Conservation (phyloP, 768 basidiomycete genomes). For the Auricularia sp. region DNA sequence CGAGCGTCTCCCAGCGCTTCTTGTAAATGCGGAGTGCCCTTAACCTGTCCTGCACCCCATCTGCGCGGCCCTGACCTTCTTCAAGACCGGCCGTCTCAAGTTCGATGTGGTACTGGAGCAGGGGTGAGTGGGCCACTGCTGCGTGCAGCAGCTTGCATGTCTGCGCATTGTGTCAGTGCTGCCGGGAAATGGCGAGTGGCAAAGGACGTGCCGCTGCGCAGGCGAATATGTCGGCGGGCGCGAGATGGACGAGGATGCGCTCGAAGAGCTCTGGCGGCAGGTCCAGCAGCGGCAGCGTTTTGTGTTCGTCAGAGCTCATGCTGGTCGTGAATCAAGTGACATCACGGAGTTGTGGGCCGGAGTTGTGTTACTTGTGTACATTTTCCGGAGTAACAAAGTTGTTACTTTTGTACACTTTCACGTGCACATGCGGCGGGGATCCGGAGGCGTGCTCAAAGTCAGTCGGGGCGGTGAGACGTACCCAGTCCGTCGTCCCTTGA, state of each 20-base stretch:
- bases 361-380: too few relatives aligned
- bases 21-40: constrained; percentile 34
- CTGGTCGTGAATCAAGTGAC: neutral
- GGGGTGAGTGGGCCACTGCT: constrained; percentile 33
- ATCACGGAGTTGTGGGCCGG: neutral
- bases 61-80: constrained; percentile 21
- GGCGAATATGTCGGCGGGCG: neutral
- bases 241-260: neutral
- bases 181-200: neutral
- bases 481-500: neutral
- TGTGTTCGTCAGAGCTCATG: neutral
- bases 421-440: too few relatives aligned
- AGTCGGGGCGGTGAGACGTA: neutral
- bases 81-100: constrained; percentile 38
- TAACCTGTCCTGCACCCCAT: constrained; percentile 33
- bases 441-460: too few relatives aligned
- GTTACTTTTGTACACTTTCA: too few relatives aligned
- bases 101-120: constrained; percentile 40
- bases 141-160: constrained; percentile 30
- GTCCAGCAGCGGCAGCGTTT: neutral
- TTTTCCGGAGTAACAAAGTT: too few relatives aligned
- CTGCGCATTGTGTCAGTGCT: constrained; percentile 18
- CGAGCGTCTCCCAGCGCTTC: constrained; percentile 37
- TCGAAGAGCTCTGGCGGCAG: constrained; percentile 1
- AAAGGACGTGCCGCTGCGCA: neutral